Base-by-base conservation (phyloP, 1,284 basidiomycete genomes). In the Ganoderma multipileum region DNA sequence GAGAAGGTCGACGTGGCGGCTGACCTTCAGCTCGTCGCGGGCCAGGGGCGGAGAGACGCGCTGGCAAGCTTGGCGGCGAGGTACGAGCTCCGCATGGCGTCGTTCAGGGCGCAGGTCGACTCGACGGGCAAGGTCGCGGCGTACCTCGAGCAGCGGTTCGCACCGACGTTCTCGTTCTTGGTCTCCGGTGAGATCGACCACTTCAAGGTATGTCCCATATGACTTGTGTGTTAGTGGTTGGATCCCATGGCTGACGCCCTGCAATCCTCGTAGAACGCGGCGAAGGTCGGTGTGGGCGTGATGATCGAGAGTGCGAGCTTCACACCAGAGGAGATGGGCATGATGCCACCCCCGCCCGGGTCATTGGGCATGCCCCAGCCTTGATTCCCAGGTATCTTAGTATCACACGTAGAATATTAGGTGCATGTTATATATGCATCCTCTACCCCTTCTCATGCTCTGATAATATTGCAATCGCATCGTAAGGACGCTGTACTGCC, bases 1-100 rank as follows among this genome's bases (percentile, higher is more conserved):
- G 96, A 98, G 69, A 97, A 97, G 83, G 94, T 99, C n/a, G 97
- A 99, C 69, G 96, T 97, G n/a, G 98, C 95, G 18, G 95, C 96
- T 42, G 97, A 99, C 78, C 83, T 99, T 73, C 92, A 96, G 79
- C 82, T 97, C 67, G 87, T 97, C 70, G 90, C 93, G 64, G 87
- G 91, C 55, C 91, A 92, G 3, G 83, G 86, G 68, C 91, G 95
- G 79, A 87, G 98, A 75, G 97, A 98, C 77, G 97, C 97, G 9
- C 84, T 96, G 61, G 94, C 96, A 16, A 98, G 96, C 26, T 81
- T 99, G 26, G 97, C 96, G 63, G 96, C 96, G 68, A 98, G 98
- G 83, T 99, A 97, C 81, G 97, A 99, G 81, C 92, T 99, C 76
- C 89, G 97, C 68, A 91, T 95, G 87, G 89, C 96, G 23, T 95